These are phyloP conservation scores for Linnemannia hyalina DNA, from an alignment of 192 early-diverging fungal genomes.

Conservation along the genomic window DNA sequence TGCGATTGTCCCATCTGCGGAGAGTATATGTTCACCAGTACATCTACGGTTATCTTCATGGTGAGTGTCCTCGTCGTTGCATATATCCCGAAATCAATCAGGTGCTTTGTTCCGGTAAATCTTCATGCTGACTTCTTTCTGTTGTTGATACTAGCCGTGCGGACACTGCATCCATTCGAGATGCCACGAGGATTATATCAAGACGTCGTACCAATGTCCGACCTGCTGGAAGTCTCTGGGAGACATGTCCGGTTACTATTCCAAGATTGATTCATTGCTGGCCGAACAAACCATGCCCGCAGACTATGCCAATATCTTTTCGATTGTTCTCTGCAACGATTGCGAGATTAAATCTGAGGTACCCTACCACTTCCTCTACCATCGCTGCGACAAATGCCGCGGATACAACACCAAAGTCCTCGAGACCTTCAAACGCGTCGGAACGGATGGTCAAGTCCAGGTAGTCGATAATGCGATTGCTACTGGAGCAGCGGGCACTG, in stretches of 20 bases:
- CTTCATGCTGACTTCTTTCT: not conserved
- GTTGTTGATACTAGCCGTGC: conserved; percentile 72
- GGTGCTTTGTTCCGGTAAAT: not conserved
- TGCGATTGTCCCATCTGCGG: conserved; percentile 97
- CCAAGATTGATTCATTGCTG: conserved; percentile 85
- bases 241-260: conserved; percentile 86
- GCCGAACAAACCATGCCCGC: conserved; percentile 88
- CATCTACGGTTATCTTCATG: conserved; percentile 86
- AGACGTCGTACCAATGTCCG: conserved; percentile 95
- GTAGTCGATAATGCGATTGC: conserved; percentile 37
- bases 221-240: conserved; percentile 93
- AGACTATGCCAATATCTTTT: conserved; percentile 83
- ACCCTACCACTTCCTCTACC: conserved; percentile 96
- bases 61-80: conserved; percentile 51
- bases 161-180: conserved; percentile 93
- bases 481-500: conserved; percentile 21
- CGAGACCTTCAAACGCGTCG: conserved; percentile 62
- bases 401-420: conserved; percentile 95
- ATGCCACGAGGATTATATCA: conserved; percentile 87
- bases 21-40: conserved; percentile 94
- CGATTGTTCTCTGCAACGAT: conserved; percentile 93
- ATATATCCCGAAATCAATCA: not conserved
- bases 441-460: conserved; percentile 33
- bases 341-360: conserved; percentile 88
- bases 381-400: conserved; percentile 88